Conservation (phyloP, 352 stramenopile genomes). For the Saprolegnia parasitica region DNA sequence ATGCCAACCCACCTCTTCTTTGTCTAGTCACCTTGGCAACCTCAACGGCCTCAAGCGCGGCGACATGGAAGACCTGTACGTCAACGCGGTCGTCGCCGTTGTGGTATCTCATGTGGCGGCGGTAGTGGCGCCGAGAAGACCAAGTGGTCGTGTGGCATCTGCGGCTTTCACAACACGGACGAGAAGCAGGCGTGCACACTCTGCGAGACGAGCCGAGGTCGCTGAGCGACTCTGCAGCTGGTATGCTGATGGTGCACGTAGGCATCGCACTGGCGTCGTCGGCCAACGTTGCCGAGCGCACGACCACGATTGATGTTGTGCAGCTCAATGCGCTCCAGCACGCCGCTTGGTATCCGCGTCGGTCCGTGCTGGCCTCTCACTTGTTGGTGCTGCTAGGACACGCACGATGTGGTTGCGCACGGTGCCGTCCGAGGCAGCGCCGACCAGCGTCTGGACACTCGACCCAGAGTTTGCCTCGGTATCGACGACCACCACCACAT, state of each 20-base stretch:
- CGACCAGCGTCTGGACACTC: background rate
- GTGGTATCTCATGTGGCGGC: too few species aligned
- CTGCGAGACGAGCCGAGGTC: background rate
- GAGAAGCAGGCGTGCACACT: background rate
- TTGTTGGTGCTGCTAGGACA: background rate
- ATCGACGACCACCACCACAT: background rate
- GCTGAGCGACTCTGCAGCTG: too few species aligned
- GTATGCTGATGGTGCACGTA: background rate
- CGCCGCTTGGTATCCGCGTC: slow-evolving; percentile 9
- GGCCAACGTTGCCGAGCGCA: too few species aligned
- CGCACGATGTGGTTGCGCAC: background rate
- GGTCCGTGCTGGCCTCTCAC: background rate
- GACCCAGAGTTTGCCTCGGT: background rate
- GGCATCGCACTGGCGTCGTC: background rate
- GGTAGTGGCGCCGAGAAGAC: background rate
- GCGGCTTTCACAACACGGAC: background rate
- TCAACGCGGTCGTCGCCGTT: too few species aligned
- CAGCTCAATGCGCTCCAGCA: background rate
- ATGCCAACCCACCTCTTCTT: background rate
- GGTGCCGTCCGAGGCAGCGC: background rate
- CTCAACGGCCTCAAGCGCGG: slow-evolving; percentile 8
- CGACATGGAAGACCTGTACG: slow-evolving; percentile 19
- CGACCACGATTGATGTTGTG: background rate
- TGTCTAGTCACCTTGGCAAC: slow-evolving; percentile 14
- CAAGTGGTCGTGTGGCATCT: slow-evolving; percentile 2